phyloP scores from a whole-genome alignment of 1,284 basidiomycete genomes.

The Austroboletus niveus region DNA sequence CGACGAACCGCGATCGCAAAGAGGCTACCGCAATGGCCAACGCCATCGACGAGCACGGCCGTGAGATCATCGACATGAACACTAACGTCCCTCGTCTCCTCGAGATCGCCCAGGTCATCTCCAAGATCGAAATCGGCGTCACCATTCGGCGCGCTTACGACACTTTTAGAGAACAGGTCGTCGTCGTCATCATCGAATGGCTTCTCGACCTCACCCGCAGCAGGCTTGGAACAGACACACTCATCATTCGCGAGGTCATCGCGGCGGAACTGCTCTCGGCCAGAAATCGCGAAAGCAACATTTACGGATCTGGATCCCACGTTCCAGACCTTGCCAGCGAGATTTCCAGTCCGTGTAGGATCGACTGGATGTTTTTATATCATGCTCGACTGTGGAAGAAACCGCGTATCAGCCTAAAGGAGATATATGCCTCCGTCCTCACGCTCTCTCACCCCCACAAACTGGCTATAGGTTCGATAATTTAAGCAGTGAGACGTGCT shows the following conservation, averaged over 20 bases:
- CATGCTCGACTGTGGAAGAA: conserved; percentile 85
- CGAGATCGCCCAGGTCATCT: conserved; percentile 77
- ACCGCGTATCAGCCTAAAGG: conserved; percentile 76
- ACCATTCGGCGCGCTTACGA: conserved; percentile 88
- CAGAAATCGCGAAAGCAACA: conserved; percentile 48
- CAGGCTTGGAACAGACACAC: conserved; percentile 61
- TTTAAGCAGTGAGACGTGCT: not conserved
- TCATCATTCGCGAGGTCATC: conserved; percentile 72
- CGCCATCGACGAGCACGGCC: conserved; percentile 79
- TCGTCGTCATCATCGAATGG: conserved; percentile 83
- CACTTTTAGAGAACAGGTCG: conserved; percentile 87
- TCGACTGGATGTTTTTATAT: conserved; percentile 76
- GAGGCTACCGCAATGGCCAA: conserved; percentile 68
- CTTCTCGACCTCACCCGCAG: conserved; percentile 78
- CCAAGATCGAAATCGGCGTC: conserved; percentile 89
- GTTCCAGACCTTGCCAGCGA: conserved; percentile 47
- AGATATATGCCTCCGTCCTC: conserved; percentile 78
- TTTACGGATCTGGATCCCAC: conserved; percentile 31
- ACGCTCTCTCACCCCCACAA: conserved; percentile 76
- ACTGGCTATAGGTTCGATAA: conserved; percentile 64
- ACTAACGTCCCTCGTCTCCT: conserved; percentile 68
- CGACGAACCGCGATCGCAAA: conserved; percentile 56
- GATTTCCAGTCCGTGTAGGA: conserved; percentile 53
- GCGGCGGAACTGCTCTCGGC: conserved; percentile 69
- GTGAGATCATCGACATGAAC: conserved; percentile 84